These are phyloP conservation scores for Brassica juncea DNA, from an alignment of 345 rosid genomes.

Conservation along the genomic window DNA sequence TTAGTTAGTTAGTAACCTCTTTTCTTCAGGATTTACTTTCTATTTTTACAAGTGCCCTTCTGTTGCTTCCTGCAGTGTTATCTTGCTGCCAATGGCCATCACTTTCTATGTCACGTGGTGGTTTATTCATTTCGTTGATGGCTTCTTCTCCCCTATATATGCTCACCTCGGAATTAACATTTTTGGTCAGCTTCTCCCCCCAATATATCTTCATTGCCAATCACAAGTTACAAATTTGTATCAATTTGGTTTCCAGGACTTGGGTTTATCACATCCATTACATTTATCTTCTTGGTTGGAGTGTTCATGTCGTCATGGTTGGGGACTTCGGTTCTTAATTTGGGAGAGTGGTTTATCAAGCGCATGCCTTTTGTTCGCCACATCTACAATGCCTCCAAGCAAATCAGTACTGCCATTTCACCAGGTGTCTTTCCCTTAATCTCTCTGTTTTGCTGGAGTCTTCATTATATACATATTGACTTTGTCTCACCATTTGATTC, in stretches of 20 bases:
- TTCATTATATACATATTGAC: background rate
- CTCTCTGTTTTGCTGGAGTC: background rate
- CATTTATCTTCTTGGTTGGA: slow-evolving; percentile 94
- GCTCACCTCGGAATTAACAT: slow-evolving; percentile 89
- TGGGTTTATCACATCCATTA: slow-evolving; percentile 90
- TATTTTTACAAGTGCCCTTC: background rate
- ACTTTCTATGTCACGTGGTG: slow-evolving; percentile 99
- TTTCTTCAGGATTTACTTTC: slow-evolving; percentile 1
- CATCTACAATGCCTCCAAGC: slow-evolving; percentile 96
- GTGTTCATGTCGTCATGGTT: slow-evolving; percentile 99
- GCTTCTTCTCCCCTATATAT: slow-evolving; percentile 97
- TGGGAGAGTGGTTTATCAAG: slow-evolving; percentile 99
- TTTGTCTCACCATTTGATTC: background rate
- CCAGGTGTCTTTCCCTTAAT: slow-evolving; percentile 55
- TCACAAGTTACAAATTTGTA: background rate
- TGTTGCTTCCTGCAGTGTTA: slow-evolving; percentile 63
- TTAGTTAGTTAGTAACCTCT: slow-evolving; percentile 27
- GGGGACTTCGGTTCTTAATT: slow-evolving; percentile 91
- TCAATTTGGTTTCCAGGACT: slow-evolving; percentile 57
- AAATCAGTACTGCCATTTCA: slow-evolving; percentile 97
- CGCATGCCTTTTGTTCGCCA: slow-evolving; percentile 98
- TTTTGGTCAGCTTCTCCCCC: slow-evolving; percentile 59
- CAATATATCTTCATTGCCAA: background rate
- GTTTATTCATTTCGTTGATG: slow-evolving; percentile 98
- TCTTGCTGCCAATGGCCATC: slow-evolving; percentile 88